Evolutionary conservation across 305 asterid species (phyloP), one percentile per base, ranked within the genome.

Genomic region (Fraxinus ornus): DNA sequence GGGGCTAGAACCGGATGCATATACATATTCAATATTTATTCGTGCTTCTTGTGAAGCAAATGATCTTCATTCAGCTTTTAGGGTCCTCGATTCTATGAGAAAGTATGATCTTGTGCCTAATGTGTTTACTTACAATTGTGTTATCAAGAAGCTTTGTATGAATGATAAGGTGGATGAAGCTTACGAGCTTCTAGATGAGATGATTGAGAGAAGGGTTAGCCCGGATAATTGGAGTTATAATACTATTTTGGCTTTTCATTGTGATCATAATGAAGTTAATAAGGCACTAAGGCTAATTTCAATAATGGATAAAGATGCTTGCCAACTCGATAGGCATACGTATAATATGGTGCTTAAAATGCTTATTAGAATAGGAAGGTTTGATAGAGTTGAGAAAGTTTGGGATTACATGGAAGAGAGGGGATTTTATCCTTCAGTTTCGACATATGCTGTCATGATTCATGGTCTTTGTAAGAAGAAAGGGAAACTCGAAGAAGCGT

Each of bases 221-320:
- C 97, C 97, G 0, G 97, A 97, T 81, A 85, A 90, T 2, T 94
- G 97, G 96, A 91, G 97, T 85, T 94, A 91, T 88, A 93, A 94
- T 83, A 88, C 94, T 0, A 85, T 94, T 78, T 62, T 97, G 80
- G 84, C 92, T 33, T 86, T 36, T 64, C 98, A 97, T 57, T 94
- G 97, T 81, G 96, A 94, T 85, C 94, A 76, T 0, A 90, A 86
- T 36, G 98, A 97, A 91, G 97, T 92, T 24, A 97, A 94, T 70
- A 81, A 76, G 72, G 96, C 98, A 1, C 88, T 89, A 13, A 90
- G 83, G 80, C 86, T 97, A 28, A 84, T 94, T 19, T 86, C 95
- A 3, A 91, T 88, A 81, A 93, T 93, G 98, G 93, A 93, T 78
- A 36, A 30, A 37, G 86, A 81, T 39, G 83, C 75, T 26, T 90